Conservation (phyloP, 1,284 basidiomycete species). For the Porphyrellus sp. region DNA sequence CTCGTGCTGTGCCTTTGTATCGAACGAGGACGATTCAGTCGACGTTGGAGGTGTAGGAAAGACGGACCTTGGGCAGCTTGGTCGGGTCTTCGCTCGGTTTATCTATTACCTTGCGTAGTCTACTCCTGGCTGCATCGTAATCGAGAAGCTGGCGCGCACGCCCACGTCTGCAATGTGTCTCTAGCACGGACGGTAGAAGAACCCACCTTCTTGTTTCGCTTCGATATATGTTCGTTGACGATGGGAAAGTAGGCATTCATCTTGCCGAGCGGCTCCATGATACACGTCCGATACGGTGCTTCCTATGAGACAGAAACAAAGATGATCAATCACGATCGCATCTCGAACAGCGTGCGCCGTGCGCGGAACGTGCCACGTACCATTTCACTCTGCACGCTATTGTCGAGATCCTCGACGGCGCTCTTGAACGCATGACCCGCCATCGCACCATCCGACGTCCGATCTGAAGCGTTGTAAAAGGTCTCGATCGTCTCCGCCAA, state of each 20-base stretch:
- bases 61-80: slow-evolving; percentile 78
- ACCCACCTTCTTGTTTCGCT: slow-evolving; percentile 92
- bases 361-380: slow-evolving; percentile 39
- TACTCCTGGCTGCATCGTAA: slow-evolving; percentile 91
- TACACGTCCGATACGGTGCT: slow-evolving; percentile 88
- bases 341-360: not conserved
- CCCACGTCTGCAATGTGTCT: not conserved
- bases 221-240: slow-evolving; percentile 91
- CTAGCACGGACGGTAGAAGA: not conserved
- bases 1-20: slow-evolving; percentile 84
- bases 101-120: slow-evolving; percentile 84
- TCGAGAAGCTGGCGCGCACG: slow-evolving; percentile 71
- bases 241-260: slow-evolving; percentile 94
- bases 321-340: slow-evolving; percentile 8
- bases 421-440: slow-evolving; percentile 95
- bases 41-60: not conserved
- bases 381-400: slow-evolving; percentile 80
- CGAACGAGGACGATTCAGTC: not conserved
- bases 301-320: slow-evolving; percentile 54
- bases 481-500: slow-evolving; percentile 92
- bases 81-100: slow-evolving; percentile 93
- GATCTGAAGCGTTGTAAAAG: slow-evolving; percentile 88
- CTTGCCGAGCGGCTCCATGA: slow-evolving; percentile 94
- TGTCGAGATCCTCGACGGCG: slow-evolving; percentile 92
- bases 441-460: slow-evolving; percentile 90